Percentiles rank a stretch among this genome's conserved stretches.
These are phyloP conservation scores for Paramecium biaurelia DNA, from an alignment of 73 alveolate species.

Conservation along the genomic window DNA sequence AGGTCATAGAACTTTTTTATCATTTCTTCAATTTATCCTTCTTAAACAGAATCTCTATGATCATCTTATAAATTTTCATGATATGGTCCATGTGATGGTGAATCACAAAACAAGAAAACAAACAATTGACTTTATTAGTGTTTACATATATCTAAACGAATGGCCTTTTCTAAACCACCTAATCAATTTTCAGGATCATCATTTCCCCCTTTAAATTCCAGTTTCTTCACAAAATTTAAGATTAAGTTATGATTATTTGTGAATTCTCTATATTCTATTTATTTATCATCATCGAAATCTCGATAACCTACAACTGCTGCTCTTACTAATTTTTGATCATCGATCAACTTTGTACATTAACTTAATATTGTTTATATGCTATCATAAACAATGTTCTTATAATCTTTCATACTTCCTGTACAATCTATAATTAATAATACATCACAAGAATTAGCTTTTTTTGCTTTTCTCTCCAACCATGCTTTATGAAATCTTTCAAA, in stretches of 20 bases:
- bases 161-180: not conserved
- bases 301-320: conserved; percentile 42
- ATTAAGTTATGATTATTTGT: not conserved
- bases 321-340: not conserved
- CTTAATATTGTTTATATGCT: not conserved
- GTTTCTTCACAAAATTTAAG: not conserved
- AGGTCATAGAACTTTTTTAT: not conserved
- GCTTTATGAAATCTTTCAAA: not conserved
- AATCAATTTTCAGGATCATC: conserved; percentile 50
- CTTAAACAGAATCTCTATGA: not conserved
- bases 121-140: not conserved
- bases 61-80: not conserved
- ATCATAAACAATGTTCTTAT: not conserved
- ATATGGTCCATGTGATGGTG: conserved; percentile 29
- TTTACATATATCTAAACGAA: not conserved
- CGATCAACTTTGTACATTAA: not conserved
- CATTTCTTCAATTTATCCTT: not conserved
- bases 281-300: not conserved
- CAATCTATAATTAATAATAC: not conserved
- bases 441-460: not conserved
- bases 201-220: conserved; percentile 40
- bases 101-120: not conserved
- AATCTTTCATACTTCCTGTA: not conserved
- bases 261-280: not conserved
- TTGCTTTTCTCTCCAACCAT: not conserved